Evolutionary conservation across 495 filamentous ascomycete species (phyloP).

Genomic region (Chaetomium tenue): DNA sequence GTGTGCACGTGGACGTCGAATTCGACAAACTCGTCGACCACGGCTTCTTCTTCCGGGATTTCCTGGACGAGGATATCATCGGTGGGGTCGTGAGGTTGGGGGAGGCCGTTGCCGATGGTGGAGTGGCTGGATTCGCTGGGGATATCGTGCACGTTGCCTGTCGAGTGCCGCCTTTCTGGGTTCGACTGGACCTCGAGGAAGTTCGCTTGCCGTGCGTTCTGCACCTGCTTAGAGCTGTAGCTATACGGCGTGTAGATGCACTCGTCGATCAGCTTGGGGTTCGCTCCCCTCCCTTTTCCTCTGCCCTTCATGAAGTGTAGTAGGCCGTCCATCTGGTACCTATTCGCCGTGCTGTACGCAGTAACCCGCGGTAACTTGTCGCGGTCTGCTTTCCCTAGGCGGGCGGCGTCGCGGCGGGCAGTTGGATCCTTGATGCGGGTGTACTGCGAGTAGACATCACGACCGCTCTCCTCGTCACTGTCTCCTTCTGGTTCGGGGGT

Average conservation of each 20-base stretch:
- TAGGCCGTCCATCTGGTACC: conserved; percentile 81
- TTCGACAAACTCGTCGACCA: conserved; percentile 45
- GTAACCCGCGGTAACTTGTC: conserved; percentile 85
- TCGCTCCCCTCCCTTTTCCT: conserved; percentile 67
- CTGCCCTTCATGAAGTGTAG: conserved; percentile 86
- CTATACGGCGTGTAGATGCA: conserved; percentile 93
- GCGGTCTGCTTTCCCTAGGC: conserved; percentile 89
- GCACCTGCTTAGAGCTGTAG: conserved; percentile 53
- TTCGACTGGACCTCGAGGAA: conserved; percentile 50
- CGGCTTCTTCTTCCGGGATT: conserved; percentile 11
- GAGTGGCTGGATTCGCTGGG: conserved; percentile 11
- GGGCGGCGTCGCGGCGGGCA: conserved; percentile 85
- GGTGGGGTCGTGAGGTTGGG: conserved; percentile 14
- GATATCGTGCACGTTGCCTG: conserved; percentile 28
- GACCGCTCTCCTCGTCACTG: conserved; percentile 80
- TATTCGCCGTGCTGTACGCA: conserved; percentile 91
- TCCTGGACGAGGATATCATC: conserved; percentile 23
- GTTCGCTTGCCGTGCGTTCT: conserved; percentile 31
- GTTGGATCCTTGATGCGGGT: conserved; percentile 93
- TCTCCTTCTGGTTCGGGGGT: conserved; percentile 77
- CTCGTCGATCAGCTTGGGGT: conserved; percentile 90
- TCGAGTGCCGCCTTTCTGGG: conserved; percentile 54
- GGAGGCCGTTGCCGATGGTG: conserved; percentile 26
- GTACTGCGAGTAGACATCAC: conserved; percentile 95
- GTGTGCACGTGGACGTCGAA: conserved; percentile 79